These are phyloP conservation scores for Bacidia gigantensis DNA, from an alignment of 495 filamentous ascomycete genomes.

Conservation along the genomic window DNA sequence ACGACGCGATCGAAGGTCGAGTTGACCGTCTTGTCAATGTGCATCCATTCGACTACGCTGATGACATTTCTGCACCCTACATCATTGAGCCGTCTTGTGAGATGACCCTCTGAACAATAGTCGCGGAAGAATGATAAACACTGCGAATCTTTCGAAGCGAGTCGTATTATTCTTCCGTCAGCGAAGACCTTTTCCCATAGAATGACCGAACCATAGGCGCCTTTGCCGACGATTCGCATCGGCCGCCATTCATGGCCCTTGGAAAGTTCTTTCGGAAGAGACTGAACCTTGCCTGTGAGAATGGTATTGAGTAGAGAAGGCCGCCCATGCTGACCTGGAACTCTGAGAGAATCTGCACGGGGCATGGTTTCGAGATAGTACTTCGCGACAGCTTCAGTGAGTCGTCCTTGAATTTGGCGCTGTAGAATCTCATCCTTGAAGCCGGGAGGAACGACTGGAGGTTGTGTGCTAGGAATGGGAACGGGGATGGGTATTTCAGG, in stretches of 20 bases:
- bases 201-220: slow-evolving; percentile 8
- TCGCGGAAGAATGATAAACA: slow-evolving; percentile 8
- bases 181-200: slow-evolving; percentile 8
- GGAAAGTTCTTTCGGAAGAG: neutral
- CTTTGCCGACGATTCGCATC: slow-evolving; percentile 1
- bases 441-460: neutral
- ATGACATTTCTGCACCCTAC: slow-evolving; percentile 16
- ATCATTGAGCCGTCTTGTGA: slow-evolving; percentile 14
- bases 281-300: neutral
- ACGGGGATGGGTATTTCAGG: too few relatives aligned
- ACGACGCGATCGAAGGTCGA: neutral
- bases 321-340: slow-evolving; percentile 5
- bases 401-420: neutral
- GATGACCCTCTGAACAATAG: slow-evolving; percentile 13
- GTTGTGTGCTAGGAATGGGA: too few relatives aligned
- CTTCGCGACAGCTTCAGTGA: neutral
- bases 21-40: neutral
- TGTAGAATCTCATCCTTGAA: neutral
- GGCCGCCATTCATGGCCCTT: slow-evolving; percentile 5
- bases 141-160: neutral
- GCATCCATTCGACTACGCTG: slow-evolving; percentile 14
- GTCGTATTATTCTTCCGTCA: slow-evolving; percentile 3
- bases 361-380: slow-evolving; percentile 8
- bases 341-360: neutral
- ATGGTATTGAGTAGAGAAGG: slow-evolving; percentile 1